Base-by-base conservation (phyloP, 1,139 yeast genomes). In the Pichia kudriavzevii region DNA sequence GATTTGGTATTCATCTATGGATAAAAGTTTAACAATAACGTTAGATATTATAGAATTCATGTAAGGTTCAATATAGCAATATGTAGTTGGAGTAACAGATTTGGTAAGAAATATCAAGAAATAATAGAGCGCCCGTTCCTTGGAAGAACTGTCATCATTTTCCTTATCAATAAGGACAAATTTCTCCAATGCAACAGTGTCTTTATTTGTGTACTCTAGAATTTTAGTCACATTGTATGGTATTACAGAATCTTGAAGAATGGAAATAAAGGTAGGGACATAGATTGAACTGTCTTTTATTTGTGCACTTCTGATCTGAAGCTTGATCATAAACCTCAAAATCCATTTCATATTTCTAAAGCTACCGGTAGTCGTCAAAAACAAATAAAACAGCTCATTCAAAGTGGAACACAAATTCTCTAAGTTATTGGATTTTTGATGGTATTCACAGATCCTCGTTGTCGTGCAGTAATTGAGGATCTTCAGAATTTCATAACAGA, bases 1-100 rank as follows among this genome's bases (percentile, higher is more conserved):
- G 26, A 79, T 60, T 25, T 73, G 66, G 40, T 68, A 72, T 24
- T 68, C 69, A 16, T 62, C 61, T 1, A 80, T 76, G 48, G 72
- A 68, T 42, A 81, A 59, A 39, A 77, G 72, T 6, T 84, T 85
- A 48, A 79, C 68, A 20, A 81, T 63, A 10, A 81, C 66, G 46
- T 74, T 80, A 43, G 64, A 67, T 38, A 79, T 50, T 18, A 79
- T 66, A 3, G 77, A 75, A 35, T 72, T 75, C 45, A 77, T 59
- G 50, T 77, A 76, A 12, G 70, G 72, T 40, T 66, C 63, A 30
- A 79, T 64, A 38, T 72, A 59, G 1, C 64, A 50, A 69, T 69
- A 24, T 69, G 74, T 5, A 72, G 64, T 30, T 68, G 22, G 28
- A 9, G 30, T 23, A 3, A 38, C 12, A 12, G 22, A 32, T 32